Base-by-base conservation (phyloP, 2,329 filamentous ascomycete genomes). In the Colletotrichum trifolii region DNA sequence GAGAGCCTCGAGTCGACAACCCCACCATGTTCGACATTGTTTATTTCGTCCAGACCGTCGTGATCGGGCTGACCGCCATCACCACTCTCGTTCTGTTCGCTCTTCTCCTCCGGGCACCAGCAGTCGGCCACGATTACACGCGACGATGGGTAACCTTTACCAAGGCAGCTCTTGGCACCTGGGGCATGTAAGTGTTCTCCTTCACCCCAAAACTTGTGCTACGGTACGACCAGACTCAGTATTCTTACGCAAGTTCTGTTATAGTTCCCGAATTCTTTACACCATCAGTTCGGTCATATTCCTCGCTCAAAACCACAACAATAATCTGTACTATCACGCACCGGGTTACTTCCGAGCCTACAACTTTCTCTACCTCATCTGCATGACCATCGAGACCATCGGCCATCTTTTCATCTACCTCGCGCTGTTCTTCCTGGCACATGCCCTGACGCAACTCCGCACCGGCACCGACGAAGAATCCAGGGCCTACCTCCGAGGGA, bases 141-240 rank as follows among this genome's bases (percentile, higher is more conserved):
- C 65, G 73, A 40, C 66, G 52, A 35, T 74, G 70, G 15, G 69
- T 73, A 11, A 65, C 50, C 2, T 72, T 63, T 15, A 69, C 72
- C 53, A 75, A 74, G 48, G 4, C 56, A 2, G 71, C 73, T 1
- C 64, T 76, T 10, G 56, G 64, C 1, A 50, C 71, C 0, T 76
- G 70, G 35, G 42, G 63, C 5, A 33, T 70, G 76, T 78, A 52
- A 50, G 74, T 52, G 8, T 6, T 9, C 3, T 45, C 11, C 48
- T 47, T 47, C 9, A 47, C 4, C n/a, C 33, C n/a, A 33, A 11
- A 48, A 3, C 46, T 33, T 10, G 9, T 34, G 25, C 25, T 45
- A 6, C 11, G 10, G n/a, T 8, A 2, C 8, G 17, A 15, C n/a
- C 42, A 45, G 17, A 45, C 42, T 15, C 8, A 48, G 8, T 40